These are phyloP conservation scores for Candida methanosorbosa DNA, from an alignment of 805 yeast species.

Conservation along the genomic window DNA sequence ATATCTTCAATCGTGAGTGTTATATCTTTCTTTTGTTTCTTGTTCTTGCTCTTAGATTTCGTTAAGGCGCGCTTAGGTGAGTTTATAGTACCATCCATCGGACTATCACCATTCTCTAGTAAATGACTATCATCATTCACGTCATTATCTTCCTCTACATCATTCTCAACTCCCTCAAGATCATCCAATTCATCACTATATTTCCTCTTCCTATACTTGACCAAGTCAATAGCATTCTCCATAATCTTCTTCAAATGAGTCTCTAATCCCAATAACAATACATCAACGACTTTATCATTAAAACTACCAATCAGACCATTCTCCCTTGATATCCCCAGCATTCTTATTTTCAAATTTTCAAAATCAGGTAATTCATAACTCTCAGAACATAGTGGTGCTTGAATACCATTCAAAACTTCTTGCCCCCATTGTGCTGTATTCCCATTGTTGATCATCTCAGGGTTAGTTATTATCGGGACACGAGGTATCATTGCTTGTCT, in stretches of 20 bases:
- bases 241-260: slow-evolving; percentile 65
- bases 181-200: slow-evolving; percentile 25
- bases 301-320: slow-evolving; percentile 80
- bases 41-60: slow-evolving; percentile 3
- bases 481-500: slow-evolving; percentile 73
- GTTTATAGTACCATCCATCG: background rate
- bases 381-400: slow-evolving; percentile 73
- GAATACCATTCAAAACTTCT: slow-evolving; percentile 80
- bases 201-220: slow-evolving; percentile 48
- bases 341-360: slow-evolving; percentile 54
- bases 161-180: too few species aligned
- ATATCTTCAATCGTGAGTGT: slow-evolving; percentile 60
- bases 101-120: background rate
- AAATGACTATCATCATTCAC: background rate
- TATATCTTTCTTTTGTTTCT: slow-evolving; percentile 16
- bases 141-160: slow-evolving; percentile 15
- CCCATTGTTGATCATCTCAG: slow-evolving; percentile 24
- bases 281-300: slow-evolving; percentile 70
- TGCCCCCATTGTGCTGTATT: slow-evolving; percentile 79
- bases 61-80: background rate
- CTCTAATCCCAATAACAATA: slow-evolving; percentile 75
- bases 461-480: slow-evolving; percentile 63
- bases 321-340: slow-evolving; percentile 81
- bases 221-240: slow-evolving; percentile 67
- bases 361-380: slow-evolving; percentile 76